phyloP scores from a whole-genome alignment of 2,329 filamentous ascomycete species.

The Pyrenophora seminiperda region DNA sequence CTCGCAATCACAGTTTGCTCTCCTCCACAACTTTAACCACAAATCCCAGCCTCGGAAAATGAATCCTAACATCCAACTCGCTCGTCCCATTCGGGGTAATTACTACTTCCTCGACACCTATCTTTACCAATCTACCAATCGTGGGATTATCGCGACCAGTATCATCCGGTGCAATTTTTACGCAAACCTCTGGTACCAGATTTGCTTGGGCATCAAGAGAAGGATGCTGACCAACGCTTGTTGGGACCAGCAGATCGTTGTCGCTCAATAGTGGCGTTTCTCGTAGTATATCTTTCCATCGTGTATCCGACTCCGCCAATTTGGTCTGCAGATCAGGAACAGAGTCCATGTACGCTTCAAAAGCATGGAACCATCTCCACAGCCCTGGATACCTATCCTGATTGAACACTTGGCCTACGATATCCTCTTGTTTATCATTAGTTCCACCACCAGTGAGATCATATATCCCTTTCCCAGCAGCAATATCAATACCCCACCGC shows the following conservation, averaged over 20 bases:
- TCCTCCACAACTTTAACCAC: constrained; percentile 32
- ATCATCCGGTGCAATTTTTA: constrained; percentile 49
- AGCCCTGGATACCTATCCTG: constrained; percentile 44
- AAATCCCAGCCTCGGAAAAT: constrained; percentile 51
- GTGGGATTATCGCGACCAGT: constrained; percentile 49
- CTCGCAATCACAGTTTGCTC: constrained; percentile 7
- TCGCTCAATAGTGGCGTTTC: constrained; percentile 1
- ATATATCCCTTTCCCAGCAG: constrained; percentile 40
- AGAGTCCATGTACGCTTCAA: constrained; percentile 39
- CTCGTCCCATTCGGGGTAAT: constrained; percentile 41
- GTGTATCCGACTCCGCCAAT: constrained; percentile 5
- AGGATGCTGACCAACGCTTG: constrained; percentile 31
- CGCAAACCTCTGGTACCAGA: constrained; percentile 34
- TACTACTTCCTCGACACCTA: constrained; percentile 50
- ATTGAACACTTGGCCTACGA: constrained; percentile 45
- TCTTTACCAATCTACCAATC: constrained; percentile 42
- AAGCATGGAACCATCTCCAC: constrained; percentile 44
- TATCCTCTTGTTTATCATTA: constrained; percentile 24
- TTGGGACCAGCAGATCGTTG: constrained; percentile 38
- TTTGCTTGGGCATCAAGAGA: constrained; percentile 40
- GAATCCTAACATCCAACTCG: constrained; percentile 44
- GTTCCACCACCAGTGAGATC: constrained; percentile 47
- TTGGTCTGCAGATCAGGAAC: constrained; percentile 36
- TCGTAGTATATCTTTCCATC: constrained; percentile 17
- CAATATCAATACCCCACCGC: constrained; percentile 48